phyloP scores from a whole-genome alignment of 1,139 yeast species.

The Arxiozyma bovina region DNA sequence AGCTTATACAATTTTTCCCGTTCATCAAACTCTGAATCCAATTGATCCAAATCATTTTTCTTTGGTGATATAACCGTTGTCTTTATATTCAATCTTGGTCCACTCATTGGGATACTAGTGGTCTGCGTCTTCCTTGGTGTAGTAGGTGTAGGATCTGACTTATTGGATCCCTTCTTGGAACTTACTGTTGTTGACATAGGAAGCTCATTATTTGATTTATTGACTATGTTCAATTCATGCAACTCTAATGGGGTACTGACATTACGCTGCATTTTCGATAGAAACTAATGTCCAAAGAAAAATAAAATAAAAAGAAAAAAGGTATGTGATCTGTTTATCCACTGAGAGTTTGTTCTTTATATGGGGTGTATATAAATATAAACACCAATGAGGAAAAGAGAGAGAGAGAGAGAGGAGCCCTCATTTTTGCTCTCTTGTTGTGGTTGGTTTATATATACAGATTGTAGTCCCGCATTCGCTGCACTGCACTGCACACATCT shows the following conservation, averaged over 20 bases:
- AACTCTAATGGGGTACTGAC: conserved; percentile 10
- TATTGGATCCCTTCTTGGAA: neutral
- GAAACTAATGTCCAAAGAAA: neutral
- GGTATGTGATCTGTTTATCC: too few species aligned
- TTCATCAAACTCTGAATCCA: conserved; percentile 1
- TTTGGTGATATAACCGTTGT: conserved; percentile 1
- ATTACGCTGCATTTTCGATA: conserved; percentile 3
- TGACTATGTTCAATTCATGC: conserved; percentile 10
- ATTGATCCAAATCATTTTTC: neutral
- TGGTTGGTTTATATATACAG: neutral
- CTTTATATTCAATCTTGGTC: conserved; percentile 2
- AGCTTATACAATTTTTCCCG: conserved; percentile 29
- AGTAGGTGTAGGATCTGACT: neutral
- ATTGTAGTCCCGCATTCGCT: neutral
- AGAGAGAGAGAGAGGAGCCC: too few species aligned
- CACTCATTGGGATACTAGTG: neutral
- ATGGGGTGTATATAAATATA: too few species aligned
- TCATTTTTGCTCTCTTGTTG: neutral
- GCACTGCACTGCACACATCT: too few species aligned
- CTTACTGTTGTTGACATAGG: neutral
- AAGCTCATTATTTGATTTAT: conserved; percentile 3
- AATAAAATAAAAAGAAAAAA: too few species aligned
- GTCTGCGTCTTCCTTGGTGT: conserved; percentile 1
- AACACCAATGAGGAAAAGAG: too few species aligned
- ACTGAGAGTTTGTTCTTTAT: too few species aligned